Percentiles rank a stretch among this genome's conserved stretches.
These are phyloP conservation scores for Schwanniomyces polymorphus DNA, from an alignment of 805 yeast species.

Conservation along the genomic window DNA sequence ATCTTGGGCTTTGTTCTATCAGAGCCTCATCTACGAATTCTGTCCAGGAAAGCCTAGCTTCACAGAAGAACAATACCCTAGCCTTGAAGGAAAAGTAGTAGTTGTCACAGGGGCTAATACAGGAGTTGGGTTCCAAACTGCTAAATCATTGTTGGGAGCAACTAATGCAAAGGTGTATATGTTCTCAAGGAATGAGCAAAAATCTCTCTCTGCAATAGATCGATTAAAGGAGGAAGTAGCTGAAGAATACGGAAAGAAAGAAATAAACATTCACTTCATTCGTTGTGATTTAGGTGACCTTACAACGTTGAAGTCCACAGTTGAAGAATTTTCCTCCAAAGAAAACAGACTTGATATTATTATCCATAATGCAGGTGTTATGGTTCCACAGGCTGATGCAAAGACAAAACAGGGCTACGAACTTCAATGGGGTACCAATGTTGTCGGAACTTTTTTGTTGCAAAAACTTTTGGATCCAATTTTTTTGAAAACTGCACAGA, in stretches of 20 bases:
- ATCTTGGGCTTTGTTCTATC: background rate
- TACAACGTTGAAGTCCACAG: slow-evolving; percentile 38
- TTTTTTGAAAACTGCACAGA: slow-evolving; percentile 28
- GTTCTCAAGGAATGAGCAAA: slow-evolving; percentile 33
- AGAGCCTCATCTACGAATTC: background rate
- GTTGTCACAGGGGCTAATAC: slow-evolving; percentile 41
- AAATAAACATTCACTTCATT: slow-evolving; percentile 11
- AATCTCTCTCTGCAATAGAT: slow-evolving; percentile 26
- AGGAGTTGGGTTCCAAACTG: slow-evolving; percentile 31
- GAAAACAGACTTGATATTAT: slow-evolving; percentile 18
- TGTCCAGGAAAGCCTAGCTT: slow-evolving; percentile 17
- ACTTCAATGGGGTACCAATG: slow-evolving; percentile 46
- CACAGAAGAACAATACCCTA: slow-evolving; percentile 32
- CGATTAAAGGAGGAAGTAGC: slow-evolving; percentile 18
- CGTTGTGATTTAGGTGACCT: slow-evolving; percentile 44
- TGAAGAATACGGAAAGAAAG: no score
- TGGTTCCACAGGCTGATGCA: slow-evolving; percentile 25
- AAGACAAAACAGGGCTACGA: slow-evolving; percentile 45
- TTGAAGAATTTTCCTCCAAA: slow-evolving; percentile 16
- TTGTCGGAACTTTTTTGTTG: slow-evolving; percentile 46
- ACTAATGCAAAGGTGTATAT: slow-evolving; percentile 28
- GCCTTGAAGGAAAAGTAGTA: slow-evolving; percentile 35
- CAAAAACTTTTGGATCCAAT: slow-evolving; percentile 39
- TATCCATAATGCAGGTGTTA: slow-evolving; percentile 28
- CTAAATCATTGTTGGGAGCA: slow-evolving; percentile 21